phyloP scores from a whole-genome alignment of 2,329 filamentous ascomycete genomes.

The Alternaria arbusti region DNA sequence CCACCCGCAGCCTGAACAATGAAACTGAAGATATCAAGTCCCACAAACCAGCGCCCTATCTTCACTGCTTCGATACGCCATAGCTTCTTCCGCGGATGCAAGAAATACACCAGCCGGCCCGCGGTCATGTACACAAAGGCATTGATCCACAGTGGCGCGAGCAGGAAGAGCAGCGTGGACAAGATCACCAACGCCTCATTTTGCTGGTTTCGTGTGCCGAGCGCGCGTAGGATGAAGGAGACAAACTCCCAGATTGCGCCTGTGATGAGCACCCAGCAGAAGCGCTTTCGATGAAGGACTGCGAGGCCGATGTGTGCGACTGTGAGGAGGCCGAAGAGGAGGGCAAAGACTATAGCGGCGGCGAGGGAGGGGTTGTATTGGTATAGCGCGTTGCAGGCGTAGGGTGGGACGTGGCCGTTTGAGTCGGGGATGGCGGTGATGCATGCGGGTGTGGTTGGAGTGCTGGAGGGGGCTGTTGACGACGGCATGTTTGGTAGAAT shows the following conservation, averaged over 20 bases:
- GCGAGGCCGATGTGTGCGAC: not conserved
- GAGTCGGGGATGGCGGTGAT: not conserved
- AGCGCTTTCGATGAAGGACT: not conserved
- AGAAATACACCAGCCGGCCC: conserved; percentile 51
- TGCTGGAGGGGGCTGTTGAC: not conserved
- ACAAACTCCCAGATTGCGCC: not conserved
- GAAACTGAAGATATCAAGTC: not conserved
- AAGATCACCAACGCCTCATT: not conserved
- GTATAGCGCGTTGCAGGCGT: not conserved
- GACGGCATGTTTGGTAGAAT: not conserved
- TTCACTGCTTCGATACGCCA: conserved; percentile 45
- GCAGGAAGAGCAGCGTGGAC: not conserved
- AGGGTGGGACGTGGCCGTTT: not conserved
- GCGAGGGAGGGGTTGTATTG: not conserved
- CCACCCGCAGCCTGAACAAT: not conserved
- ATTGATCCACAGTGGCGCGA: conserved; percentile 50
- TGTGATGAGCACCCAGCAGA: not conserved
- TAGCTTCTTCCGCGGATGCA: conserved; percentile 44
- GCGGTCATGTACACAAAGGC: conserved; percentile 52
- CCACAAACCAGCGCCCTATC: conserved; percentile 18
- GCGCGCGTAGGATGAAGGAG: not conserved
- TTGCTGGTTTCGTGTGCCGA: not conserved
- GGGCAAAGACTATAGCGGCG: not conserved
- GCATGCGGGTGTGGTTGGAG: not conserved
- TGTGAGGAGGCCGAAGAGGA: not conserved